Evolutionary conservation across 441 rosid genomes (phyloP).

Genomic region (Bruguiera hainesii): DNA sequence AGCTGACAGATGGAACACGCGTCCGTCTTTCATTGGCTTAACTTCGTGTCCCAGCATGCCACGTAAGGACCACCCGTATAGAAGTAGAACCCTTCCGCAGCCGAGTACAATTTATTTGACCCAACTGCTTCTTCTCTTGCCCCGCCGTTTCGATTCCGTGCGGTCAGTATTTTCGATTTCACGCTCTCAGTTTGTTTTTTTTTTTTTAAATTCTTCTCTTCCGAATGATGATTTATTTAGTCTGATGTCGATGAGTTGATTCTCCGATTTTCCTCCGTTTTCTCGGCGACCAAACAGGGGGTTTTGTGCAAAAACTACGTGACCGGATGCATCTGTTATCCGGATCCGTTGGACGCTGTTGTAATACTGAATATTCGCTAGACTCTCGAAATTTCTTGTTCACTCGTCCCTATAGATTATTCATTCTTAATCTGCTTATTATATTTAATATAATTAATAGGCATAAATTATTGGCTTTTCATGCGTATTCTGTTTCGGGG

Average conservation of each 20-base stretch:
- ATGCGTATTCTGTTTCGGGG: too few relatives aligned
- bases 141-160: not conserved
- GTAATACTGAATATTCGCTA: not conserved
- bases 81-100: too few relatives aligned
- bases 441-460: too few relatives aligned
- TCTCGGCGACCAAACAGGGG: not conserved
- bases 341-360: slow-evolving; percentile 3
- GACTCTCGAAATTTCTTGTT: not conserved
- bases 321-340: not conserved
- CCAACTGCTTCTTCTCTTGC: too few relatives aligned
- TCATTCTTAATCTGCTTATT: too few relatives aligned
- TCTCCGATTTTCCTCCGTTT: not conserved
- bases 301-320: not conserved
- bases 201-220: not conserved
- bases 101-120: too few relatives aligned
- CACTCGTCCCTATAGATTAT: too few relatives aligned
- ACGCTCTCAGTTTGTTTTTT: not conserved
- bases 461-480: too few relatives aligned
- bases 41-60: too few relatives aligned
- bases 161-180: not conserved
- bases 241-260: not conserved
- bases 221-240: not conserved
- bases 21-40: too few relatives aligned
- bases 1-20: too few relatives aligned
- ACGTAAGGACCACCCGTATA: too few relatives aligned